A percentile compares a stretch with the other conserved stretches of the same genome.
These are phyloP conservation scores for Stylosanthes scabra DNA, from an alignment of 331 rosid genomes.

Conservation along the genomic window DNA sequence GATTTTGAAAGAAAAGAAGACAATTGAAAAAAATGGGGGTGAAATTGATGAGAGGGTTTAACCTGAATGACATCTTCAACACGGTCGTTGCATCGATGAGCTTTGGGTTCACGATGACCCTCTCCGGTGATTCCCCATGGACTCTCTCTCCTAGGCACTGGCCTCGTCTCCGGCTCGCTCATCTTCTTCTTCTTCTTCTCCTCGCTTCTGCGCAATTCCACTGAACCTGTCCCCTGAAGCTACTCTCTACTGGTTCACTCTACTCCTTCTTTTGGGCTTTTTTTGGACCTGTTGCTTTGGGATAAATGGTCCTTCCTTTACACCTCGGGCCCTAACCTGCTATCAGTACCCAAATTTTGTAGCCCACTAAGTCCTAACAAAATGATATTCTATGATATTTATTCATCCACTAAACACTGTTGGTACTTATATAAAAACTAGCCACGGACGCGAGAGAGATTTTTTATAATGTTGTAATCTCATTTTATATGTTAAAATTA, in stretches of 20 bases:
- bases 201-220: background rate
- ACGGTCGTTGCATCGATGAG: conserved; percentile 96
- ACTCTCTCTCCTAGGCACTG: conserved; percentile 92
- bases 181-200: conserved; percentile 44
- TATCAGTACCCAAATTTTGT: too few relatives aligned
- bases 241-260: background rate
- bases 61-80: conserved; percentile 62
- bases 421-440: too few relatives aligned
- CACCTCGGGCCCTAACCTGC: too few relatives aligned
- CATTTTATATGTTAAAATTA: too few relatives aligned
- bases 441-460: too few relatives aligned
- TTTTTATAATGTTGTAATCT: too few relatives aligned
- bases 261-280: background rate
- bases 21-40: too few relatives aligned
- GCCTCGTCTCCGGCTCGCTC: conserved; percentile 77
- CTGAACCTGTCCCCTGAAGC: background rate
- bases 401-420: too few relatives aligned
- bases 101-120: conserved; percentile 78
- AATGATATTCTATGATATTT: too few relatives aligned
- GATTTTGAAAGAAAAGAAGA: background rate
- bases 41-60: background rate
- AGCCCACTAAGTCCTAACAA: too few relatives aligned
- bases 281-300: background rate
- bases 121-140: conserved; percentile 95
- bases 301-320: background rate